Evolutionary conservation across 106 monocot species (phyloP).

Genomic region (Phalaenopsis equestris): DNA sequence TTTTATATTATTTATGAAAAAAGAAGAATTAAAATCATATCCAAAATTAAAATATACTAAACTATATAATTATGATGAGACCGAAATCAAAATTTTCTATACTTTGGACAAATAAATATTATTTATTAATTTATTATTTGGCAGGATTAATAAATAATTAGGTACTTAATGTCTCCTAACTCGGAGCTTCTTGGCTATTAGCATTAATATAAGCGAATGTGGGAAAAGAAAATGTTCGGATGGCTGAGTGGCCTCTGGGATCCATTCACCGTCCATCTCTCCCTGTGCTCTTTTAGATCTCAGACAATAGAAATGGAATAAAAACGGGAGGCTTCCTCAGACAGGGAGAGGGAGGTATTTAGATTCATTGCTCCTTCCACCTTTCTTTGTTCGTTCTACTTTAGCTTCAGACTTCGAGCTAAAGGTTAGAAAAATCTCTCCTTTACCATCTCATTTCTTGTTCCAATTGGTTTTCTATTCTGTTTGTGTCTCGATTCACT

Average conservation of each 20-base stretch:
- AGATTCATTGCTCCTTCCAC: not conserved
- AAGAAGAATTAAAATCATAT: too few relatives aligned
- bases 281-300: not conserved
- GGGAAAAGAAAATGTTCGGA: not conserved
- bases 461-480: not conserved
- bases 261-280: slow-evolving; percentile 3
- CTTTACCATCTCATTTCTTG: not conserved
- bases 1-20: too few relatives aligned
- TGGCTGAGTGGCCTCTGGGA: not conserved
- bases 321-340: not conserved
- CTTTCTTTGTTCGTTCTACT: not conserved
- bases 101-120: not conserved
- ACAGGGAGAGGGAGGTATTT: not conserved
- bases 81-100: not conserved
- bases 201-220: not conserved
- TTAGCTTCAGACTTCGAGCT: not conserved
- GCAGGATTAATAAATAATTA: not conserved
- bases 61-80: too few relatives aligned
- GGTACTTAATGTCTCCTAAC: not conserved
- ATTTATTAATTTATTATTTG: not conserved
- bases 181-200: not conserved
- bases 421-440: slow-evolving; percentile 3
- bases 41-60: too few relatives aligned
- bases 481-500: not conserved
- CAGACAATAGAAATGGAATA: slow-evolving; percentile 4